phyloP scores from a whole-genome alignment of 768 basidiomycete genomes.

The Amanita pseudoporphyria region DNA sequence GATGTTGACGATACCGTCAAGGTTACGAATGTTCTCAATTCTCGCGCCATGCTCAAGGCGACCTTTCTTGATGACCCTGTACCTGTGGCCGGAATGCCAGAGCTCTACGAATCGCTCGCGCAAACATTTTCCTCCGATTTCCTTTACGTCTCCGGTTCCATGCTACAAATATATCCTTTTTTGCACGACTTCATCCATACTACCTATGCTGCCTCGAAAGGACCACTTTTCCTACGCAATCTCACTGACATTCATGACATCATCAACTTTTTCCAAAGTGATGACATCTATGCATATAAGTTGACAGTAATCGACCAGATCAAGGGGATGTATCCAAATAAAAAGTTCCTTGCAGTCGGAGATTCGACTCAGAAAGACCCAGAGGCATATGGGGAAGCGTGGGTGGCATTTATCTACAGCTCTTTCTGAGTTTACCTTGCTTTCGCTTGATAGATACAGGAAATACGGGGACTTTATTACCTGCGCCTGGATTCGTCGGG shows the following conservation, averaged over 20 bases:
- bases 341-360: conserved; percentile 32
- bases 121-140: conserved; percentile 29
- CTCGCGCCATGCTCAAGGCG: conserved; percentile 20
- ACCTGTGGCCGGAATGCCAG: conserved; percentile 36
- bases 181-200: conserved; percentile 28
- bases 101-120: conserved; percentile 28
- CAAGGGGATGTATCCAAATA: conserved; percentile 31
- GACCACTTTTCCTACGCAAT: conserved; percentile 30
- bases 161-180: conserved; percentile 38
- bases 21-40: conserved; percentile 29
- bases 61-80: conserved; percentile 30
- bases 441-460: conserved; percentile 19
- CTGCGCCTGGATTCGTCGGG: conserved; percentile 35
- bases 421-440: not conserved
- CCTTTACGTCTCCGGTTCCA: conserved; percentile 34
- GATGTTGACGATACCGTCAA: conserved; percentile 39
- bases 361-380: conserved; percentile 39
- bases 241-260: conserved; percentile 23
- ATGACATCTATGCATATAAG: conserved; percentile 26
- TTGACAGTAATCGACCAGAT: conserved; percentile 26
- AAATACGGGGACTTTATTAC: conserved; percentile 26
- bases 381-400: conserved; percentile 34
- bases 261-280: conserved; percentile 18
- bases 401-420: conserved; percentile 12
- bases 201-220: conserved; percentile 23